Evolutionary conservation across 2,329 filamentous ascomycete species (phyloP).

Genomic region (Colletotrichum sp.): DNA sequence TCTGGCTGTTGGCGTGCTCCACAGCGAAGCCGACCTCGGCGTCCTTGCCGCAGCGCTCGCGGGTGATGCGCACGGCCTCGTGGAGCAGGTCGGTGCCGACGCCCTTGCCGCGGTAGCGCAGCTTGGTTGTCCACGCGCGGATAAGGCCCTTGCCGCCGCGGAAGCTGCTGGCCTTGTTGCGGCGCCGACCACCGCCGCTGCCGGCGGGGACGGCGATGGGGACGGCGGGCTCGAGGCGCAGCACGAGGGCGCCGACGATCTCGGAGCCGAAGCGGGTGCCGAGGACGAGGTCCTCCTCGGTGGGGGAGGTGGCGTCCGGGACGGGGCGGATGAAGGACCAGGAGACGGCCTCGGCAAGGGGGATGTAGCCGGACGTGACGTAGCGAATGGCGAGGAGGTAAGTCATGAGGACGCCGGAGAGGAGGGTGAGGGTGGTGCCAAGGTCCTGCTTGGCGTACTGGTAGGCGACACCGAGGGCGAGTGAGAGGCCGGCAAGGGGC

Average conservation of each 20-base stretch:
- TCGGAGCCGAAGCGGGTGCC: slow-evolving; percentile 71
- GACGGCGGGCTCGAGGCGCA: slow-evolving; percentile 62
- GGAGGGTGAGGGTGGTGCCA: slow-evolving; percentile 61
- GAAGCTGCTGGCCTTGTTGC: slow-evolving; percentile 42
- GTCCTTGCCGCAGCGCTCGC: slow-evolving; percentile 71
- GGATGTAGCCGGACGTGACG: slow-evolving; percentile 65
- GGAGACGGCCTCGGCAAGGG: slow-evolving; percentile 63
- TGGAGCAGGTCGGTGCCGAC: slow-evolving; percentile 76
- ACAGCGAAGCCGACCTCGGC: slow-evolving; percentile 74
- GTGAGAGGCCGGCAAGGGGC: slow-evolving; percentile 52
- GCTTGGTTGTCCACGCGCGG: slow-evolving; percentile 80
- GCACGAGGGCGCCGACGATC: slow-evolving; percentile 73
- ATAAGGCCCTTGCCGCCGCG: slow-evolving; percentile 73
- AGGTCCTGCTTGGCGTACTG: slow-evolving; percentile 54
- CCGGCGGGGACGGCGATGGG: slow-evolving; percentile 25
- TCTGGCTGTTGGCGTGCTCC: slow-evolving; percentile 77
- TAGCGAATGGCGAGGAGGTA: slow-evolving; percentile 67
- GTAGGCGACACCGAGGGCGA: slow-evolving; percentile 48
- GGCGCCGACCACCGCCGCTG: slow-evolving; percentile 34
- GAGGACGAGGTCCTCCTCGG: slow-evolving; percentile 61
- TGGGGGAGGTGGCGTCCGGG: slow-evolving; percentile 28
- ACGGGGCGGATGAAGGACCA: slow-evolving; percentile 65
- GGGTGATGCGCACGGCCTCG: slow-evolving; percentile 72
- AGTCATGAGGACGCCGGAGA: slow-evolving; percentile 66
- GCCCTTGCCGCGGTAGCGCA: slow-evolving; percentile 72